Evolutionary conservation across 2,329 filamentous ascomycete genomes (phyloP).

Genomic region (Venturia asperata): DNA sequence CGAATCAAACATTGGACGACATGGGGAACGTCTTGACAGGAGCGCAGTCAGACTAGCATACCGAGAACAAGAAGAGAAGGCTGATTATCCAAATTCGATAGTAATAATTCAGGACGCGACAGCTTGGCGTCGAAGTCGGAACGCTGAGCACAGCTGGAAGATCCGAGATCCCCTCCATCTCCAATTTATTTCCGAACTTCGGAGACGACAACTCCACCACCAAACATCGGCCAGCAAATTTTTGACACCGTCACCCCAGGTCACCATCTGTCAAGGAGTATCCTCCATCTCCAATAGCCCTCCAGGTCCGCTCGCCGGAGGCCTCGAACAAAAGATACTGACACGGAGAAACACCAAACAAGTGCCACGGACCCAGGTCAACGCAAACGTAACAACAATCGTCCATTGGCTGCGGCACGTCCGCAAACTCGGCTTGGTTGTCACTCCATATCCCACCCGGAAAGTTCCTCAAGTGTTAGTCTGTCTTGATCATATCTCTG

Average conservation of each 20-base stretch:
- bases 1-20: neutral
- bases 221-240: neutral
- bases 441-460: neutral
- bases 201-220: neutral
- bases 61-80: neutral
- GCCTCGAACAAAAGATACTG: neutral
- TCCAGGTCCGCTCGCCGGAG: neutral
- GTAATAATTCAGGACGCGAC: no score
- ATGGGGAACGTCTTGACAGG: neutral
- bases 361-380: neutral
- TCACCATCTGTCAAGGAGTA: neutral
- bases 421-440: neutral
- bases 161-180: no score
- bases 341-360: neutral
- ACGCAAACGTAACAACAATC: constrained; percentile 5
- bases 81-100: no score
- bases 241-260: neutral
- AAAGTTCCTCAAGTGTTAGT: neutral
- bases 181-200: neutral
- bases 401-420: neutral
- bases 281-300: neutral
- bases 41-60: neutral
- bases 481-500: neutral
- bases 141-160: neutral
- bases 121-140: neutral